These are phyloP conservation scores for Ophiostoma pallidulum DNA, from an alignment of 2,329 filamentous ascomycete species.

Conservation along the genomic window DNA sequence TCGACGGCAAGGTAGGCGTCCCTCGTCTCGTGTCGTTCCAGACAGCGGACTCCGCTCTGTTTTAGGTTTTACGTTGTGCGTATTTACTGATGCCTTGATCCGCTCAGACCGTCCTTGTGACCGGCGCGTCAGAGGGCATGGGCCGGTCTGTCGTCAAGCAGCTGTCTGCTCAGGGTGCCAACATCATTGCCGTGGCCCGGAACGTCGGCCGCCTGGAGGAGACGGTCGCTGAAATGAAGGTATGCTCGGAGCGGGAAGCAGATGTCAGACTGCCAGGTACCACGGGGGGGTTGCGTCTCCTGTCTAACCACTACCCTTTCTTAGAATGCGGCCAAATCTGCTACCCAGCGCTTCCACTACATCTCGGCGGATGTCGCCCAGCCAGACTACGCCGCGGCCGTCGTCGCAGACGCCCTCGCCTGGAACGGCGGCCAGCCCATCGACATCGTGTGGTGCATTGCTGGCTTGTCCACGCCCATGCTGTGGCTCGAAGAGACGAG, in stretches of 20 bases:
- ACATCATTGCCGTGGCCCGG: conserved; percentile 76
- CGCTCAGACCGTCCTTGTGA: conserved; percentile 80
- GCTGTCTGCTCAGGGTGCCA: conserved; percentile 74
- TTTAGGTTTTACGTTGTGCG: too few relatives aligned
- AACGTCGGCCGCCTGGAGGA: conserved; percentile 63
- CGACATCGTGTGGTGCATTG: conserved; percentile 87
- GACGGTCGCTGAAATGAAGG: conserved; percentile 57
- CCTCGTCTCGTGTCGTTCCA: background rate
- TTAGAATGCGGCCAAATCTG: conserved; percentile 55
- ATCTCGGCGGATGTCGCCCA: conserved; percentile 75
- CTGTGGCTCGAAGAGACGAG: conserved; percentile 69
- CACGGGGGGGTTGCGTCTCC: background rate
- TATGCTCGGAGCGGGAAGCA: conserved; percentile 23
- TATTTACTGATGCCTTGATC: too few relatives aligned
- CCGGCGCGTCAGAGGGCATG: conserved; percentile 89
- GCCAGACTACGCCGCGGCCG: conserved; percentile 56
- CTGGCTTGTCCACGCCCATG: conserved; percentile 62
- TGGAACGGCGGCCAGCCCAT: conserved; percentile 70
- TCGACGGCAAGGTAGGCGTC: conserved; percentile 65
- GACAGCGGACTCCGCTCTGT: conserved; percentile 1
- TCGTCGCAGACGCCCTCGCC: conserved; percentile 60
- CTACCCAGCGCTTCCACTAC: conserved; percentile 69
- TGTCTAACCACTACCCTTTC: background rate
- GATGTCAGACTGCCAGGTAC: too few relatives aligned
- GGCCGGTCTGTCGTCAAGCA: conserved; percentile 65